phyloP scores from a whole-genome alignment of 768 basidiomycete genomes.

The Leccinum obscurum region DNA sequence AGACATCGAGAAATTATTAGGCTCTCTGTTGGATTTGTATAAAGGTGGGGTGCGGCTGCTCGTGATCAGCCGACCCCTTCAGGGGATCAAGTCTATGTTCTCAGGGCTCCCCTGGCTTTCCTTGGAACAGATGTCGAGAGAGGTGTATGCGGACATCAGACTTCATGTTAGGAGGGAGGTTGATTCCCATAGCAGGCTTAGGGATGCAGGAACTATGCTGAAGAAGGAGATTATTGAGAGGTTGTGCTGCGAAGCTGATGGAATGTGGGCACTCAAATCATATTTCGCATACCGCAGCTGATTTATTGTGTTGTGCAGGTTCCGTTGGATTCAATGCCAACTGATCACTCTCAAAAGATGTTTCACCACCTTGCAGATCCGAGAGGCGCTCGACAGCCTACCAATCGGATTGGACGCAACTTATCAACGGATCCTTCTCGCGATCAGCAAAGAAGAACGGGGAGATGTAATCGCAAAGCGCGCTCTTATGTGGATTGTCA shows the following conservation, averaged over 20 bases:
- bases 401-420: neutral
- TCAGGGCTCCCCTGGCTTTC: neutral
- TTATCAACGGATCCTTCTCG: neutral
- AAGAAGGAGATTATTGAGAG: conserved; percentile 4
- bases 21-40: neutral
- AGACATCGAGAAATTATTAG: conserved; percentile 3
- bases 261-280: conserved; percentile 7
- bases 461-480: neutral
- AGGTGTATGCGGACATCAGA: conserved; percentile 10
- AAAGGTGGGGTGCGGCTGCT: conserved; percentile 6
- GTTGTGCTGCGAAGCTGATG: conserved; percentile 3
- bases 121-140: neutral
- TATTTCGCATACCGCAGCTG: neutral
- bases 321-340: neutral
- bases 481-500: neutral
- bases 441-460: neutral
- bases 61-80: conserved; percentile 1
- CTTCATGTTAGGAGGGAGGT: conserved; percentile 7
- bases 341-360: neutral
- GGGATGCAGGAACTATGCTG: neutral
- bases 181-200: conserved; percentile 9
- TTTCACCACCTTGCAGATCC: neutral
- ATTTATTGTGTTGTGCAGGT: neutral
- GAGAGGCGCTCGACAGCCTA: neutral
- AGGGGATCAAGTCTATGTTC: conserved; percentile 9